Evolutionary conservation across 345 rosid genomes (phyloP).

Genomic region (Salix dunnii): DNA sequence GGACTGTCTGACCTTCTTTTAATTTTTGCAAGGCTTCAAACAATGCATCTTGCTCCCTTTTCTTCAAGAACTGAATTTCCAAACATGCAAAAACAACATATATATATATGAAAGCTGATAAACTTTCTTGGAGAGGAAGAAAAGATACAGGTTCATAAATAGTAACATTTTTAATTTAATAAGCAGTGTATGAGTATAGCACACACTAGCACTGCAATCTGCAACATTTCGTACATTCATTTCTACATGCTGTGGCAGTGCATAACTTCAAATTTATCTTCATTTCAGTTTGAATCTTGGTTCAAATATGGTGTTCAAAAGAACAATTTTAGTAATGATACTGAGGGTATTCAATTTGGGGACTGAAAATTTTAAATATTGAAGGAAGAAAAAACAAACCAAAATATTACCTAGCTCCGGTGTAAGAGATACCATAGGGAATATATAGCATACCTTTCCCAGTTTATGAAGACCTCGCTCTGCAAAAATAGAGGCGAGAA

Average conservation of each 20-base stretch:
- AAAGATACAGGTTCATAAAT: not conserved
- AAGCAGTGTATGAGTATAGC: not conserved
- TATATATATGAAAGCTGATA: not conserved
- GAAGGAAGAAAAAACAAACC: not conserved
- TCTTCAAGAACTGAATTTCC: conserved; percentile 50
- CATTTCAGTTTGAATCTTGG: not conserved
- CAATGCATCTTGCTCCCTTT: conserved; percentile 46
- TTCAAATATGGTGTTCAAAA: not conserved
- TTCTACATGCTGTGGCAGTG: not conserved
- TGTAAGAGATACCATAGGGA: not conserved
- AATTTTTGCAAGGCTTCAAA: conserved; percentile 74
- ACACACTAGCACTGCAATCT: not conserved
- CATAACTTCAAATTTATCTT: not conserved
- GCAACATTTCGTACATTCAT: not conserved
- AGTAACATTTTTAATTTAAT: not conserved
- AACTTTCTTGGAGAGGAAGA: not conserved
- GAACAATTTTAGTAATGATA: not conserved
- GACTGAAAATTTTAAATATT: not conserved
- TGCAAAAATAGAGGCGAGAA: conserved; percentile 57
- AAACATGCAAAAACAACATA: not conserved
- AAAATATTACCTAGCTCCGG: not conserved
- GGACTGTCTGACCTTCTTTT: conserved; percentile 55
- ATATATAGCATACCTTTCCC: conserved; percentile 54
- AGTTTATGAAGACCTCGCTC: conserved; percentile 69
- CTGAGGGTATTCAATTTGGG: not conserved